Percentiles rank a stretch among this genome's conserved stretches.
Evolutionary conservation across 805 yeast species (phyloP).

Genomic region (Candida tibetensis): DNA sequence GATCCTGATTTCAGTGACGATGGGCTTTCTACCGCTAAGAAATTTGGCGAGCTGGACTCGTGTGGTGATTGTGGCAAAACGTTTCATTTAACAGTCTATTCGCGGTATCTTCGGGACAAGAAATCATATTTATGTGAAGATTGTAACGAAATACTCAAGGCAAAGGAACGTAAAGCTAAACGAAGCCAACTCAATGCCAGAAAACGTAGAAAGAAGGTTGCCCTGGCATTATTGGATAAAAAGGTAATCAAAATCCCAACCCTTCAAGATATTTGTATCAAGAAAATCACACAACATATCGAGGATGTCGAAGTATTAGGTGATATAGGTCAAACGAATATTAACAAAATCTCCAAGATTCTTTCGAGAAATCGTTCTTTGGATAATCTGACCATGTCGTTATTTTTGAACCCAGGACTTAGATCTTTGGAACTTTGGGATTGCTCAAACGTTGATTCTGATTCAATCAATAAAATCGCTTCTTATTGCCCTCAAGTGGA

Average conservation of each 20-base stretch:
- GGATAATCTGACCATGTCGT: slow-evolving; percentile 63
- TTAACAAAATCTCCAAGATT: slow-evolving; percentile 70
- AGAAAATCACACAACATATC: slow-evolving; percentile 61
- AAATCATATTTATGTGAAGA: slow-evolving; percentile 67
- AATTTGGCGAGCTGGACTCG: slow-evolving; percentile 51
- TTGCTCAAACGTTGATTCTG: slow-evolving; percentile 74
- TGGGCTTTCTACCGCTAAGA: slow-evolving; percentile 20
- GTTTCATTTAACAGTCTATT: slow-evolving; percentile 65
- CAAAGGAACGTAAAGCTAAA: slow-evolving; percentile 43
- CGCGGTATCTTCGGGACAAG: slow-evolving; percentile 48
- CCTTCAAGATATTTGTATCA: slow-evolving; percentile 80
- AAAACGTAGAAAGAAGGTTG: slow-evolving; percentile 72
- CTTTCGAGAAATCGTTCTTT: slow-evolving; percentile 80
- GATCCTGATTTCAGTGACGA: slow-evolving; percentile 25
- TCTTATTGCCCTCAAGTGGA: slow-evolving; percentile 75
- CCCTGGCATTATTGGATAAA: slow-evolving; percentile 79
- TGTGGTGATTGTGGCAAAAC: slow-evolving; percentile 63
- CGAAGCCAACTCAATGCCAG: slow-evolving; percentile 62
- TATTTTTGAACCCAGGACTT: slow-evolving; percentile 65
- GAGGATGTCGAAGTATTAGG: slow-evolving; percentile 79
- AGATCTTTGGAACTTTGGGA: slow-evolving; percentile 79
- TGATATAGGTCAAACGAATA: slow-evolving; percentile 74
- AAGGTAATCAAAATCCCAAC: slow-evolving; percentile 61
- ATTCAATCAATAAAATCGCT: slow-evolving; percentile 66
- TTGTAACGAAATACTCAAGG: slow-evolving; percentile 46